These are phyloP conservation scores for Penstemon newberryi DNA, from an alignment of 257 asterid species.

Conservation along the genomic window DNA sequence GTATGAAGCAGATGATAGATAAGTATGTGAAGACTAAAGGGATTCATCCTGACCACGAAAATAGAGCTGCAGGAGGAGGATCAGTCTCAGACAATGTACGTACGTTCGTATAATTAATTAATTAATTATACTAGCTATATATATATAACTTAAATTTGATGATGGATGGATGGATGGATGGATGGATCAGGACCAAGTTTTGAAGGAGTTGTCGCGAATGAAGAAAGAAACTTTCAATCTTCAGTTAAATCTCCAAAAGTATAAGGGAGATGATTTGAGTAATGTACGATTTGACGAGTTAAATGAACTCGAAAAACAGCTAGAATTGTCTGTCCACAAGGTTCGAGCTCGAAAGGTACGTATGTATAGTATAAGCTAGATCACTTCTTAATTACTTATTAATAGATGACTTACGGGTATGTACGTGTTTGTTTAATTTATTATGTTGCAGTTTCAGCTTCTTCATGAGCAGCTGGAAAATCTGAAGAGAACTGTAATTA, in stretches of 20 bases:
- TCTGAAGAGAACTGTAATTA: conserved; percentile 67
- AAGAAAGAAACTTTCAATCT: conserved; percentile 62
- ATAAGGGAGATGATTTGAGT: conserved; percentile 67
- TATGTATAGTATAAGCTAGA: too few relatives aligned
- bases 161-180: too few relatives aligned
- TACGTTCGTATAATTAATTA: neutral
- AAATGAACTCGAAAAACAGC: conserved; percentile 56
- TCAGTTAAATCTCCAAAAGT: conserved; percentile 69
- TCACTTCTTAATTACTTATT: too few relatives aligned
- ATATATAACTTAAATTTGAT: too few relatives aligned
- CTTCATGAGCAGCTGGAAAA: conserved; percentile 75
- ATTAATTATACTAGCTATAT: neutral
- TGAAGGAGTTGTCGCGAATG: conserved; percentile 50
- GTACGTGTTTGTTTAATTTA: neutral
- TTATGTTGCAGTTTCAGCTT: conserved; percentile 57
- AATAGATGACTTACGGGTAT: too few relatives aligned
- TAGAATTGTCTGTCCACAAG: conserved; percentile 53
- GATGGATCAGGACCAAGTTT: conserved; percentile 42
- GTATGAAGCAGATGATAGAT: conserved; percentile 73
- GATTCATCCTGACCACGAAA: conserved; percentile 37
- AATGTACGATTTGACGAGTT: conserved; percentile 57
- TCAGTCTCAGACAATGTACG: conserved; percentile 37
- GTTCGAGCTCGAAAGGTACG: conserved; percentile 77
- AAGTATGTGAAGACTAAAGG: conserved; percentile 56
- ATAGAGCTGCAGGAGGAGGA: conserved; percentile 17